Evolutionary conservation across 2,329 filamentous ascomycete genomes (phyloP), one percentile per base, ranked within the genome.

Genomic region (Capronia americana): DNA sequence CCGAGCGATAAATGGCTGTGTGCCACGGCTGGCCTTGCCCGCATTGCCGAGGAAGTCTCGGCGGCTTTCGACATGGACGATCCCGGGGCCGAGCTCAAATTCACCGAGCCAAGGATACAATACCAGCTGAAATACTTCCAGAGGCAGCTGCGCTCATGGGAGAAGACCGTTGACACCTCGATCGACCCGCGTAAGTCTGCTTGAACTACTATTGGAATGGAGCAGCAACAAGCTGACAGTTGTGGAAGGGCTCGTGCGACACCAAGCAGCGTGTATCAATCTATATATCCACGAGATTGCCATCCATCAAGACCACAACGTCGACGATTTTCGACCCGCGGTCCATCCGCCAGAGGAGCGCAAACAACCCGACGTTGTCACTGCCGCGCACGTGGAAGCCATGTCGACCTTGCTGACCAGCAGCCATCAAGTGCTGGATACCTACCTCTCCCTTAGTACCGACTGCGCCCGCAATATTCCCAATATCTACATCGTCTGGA

Each of bases 241-340:
- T 30, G 30, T 2, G n/a, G 11, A 20, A 69, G 67, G 60, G 50
- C 38, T 55, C 26, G 80, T 92, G 44, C 79, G 80, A 12, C 83
- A 92, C 69, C 85, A 86, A 67, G 87, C 91, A 69, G 81, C 88
- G 69, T 84, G 89, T 1, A 74, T 91, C 28, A 89, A 83, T 67
- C 79, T 93, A 2, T 92, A 91, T 74, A 88, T 92, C 79, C 89
- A 93, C 75, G 91, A 93, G 76, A 86, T 91, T 58, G 87, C 86
- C 1, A 84, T 93, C 64, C 88, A 91, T 69, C 81, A 84, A 4
- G 88, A 91, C 59, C 84, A 86, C 69, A 81, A 80, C n/a, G 80
- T 82, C 1, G 82, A 86, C 6, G 83, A 87, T 26, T 83, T 85
- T 72, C 75, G 73, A 65, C 64, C 72, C 1, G 64, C 57, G 41